Evolutionary conservation across 106 monocot species (phyloP).

Genomic region (Allium sativum): DNA sequence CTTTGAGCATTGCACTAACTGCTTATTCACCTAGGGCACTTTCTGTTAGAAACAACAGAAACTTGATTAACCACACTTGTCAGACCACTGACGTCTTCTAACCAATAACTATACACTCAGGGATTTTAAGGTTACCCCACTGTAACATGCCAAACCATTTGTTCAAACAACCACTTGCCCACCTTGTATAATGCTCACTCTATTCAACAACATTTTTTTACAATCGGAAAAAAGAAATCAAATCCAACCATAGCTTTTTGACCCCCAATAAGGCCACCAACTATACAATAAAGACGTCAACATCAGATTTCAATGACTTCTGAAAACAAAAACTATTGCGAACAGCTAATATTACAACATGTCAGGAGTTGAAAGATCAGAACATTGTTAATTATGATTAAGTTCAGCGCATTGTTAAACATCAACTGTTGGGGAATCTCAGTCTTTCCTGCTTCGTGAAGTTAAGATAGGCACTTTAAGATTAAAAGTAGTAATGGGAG

Average conservation of each 20-base stretch:
- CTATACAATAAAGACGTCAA: slow-evolving; percentile 8
- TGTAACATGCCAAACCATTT: neutral
- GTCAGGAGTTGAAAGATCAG: too few relatives aligned
- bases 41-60: slow-evolving; percentile 34
- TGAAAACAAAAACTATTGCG: neutral
- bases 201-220: slow-evolving; percentile 6
- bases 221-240: slow-evolving; percentile 1
- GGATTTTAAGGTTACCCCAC: neutral
- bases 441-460: too few relatives aligned
- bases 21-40: slow-evolving; percentile 20
- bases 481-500: too few relatives aligned
- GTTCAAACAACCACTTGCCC: neutral
- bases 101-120: slow-evolving; percentile 14
- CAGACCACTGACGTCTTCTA: slow-evolving; percentile 30
- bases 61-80: slow-evolving; percentile 19
- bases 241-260: neutral
- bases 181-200: neutral
- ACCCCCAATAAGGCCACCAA: slow-evolving; percentile 1
- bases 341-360: neutral
- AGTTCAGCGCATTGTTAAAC: too few relatives aligned
- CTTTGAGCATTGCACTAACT: slow-evolving; percentile 21
- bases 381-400: too few relatives aligned
- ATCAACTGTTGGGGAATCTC: too few relatives aligned
- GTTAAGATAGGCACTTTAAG: too few relatives aligned
- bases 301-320: neutral